Evolutionary conservation across 495 filamentous ascomycete genomes (phyloP).

Genomic region (Recurvomyces mirabilis): DNA sequence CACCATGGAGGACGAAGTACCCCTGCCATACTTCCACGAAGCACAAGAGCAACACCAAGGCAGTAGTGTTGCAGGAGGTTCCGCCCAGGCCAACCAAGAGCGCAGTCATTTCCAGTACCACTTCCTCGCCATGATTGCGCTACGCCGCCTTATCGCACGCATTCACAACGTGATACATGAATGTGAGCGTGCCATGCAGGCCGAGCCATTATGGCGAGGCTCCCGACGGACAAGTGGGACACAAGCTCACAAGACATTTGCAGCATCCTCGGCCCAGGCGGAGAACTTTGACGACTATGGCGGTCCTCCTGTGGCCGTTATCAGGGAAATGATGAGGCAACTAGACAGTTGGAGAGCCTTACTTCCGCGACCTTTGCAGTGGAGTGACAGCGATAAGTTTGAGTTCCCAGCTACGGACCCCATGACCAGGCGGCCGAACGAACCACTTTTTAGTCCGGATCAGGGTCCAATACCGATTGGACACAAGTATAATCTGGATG

Average conservation of each 20-base stretch:
- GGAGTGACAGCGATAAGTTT: slow-evolving; percentile 40
- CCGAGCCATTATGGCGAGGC: slow-evolving; percentile 9
- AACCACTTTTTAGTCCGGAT: slow-evolving; percentile 40
- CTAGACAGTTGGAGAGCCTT: slow-evolving; percentile 45
- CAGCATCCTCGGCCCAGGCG: slow-evolving; percentile 5
- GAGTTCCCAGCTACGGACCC: slow-evolving; percentile 25
- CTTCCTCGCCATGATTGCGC: slow-evolving; percentile 46
- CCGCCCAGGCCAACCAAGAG: background rate
- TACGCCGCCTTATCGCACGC: slow-evolving; percentile 39
- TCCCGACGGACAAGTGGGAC: background rate
- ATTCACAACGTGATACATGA: slow-evolving; percentile 41
- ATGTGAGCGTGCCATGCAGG: slow-evolving; percentile 27
- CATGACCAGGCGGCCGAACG: slow-evolving; percentile 3
- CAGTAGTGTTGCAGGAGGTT: slow-evolving; percentile 2
- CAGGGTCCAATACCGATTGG: slow-evolving; percentile 30
- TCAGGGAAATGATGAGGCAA: slow-evolving; percentile 39
- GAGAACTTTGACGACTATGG: slow-evolving; percentile 19
- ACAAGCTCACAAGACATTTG: background rate
- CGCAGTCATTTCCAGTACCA: slow-evolving; percentile 40
- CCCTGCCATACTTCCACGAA: slow-evolving; percentile 41
- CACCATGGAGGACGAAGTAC: slow-evolving; percentile 38
- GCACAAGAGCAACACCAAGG: slow-evolving; percentile 31
- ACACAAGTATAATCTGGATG: slow-evolving; percentile 41
- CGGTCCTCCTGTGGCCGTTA: slow-evolving; percentile 30
- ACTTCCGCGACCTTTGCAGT: slow-evolving; percentile 41